Evolutionary conservation across 164 flowering plant species (phyloP).

Genomic region (Macadamia integrifolia): DNA sequence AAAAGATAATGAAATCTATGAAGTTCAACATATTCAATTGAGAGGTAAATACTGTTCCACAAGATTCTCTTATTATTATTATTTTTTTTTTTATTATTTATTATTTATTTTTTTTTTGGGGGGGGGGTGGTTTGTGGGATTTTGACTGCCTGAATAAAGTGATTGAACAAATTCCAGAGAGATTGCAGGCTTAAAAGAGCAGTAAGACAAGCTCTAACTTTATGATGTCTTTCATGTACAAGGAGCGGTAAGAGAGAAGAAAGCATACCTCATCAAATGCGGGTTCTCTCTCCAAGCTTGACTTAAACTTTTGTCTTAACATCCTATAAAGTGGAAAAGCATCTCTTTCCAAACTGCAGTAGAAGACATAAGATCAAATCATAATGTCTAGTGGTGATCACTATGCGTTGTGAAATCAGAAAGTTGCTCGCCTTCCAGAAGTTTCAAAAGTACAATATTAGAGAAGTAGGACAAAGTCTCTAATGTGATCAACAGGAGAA

Average conservation of each 20-base stretch:
- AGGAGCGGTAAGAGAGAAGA: neutral
- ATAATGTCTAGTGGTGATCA: neutral
- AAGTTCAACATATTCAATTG: too few relatives aligned
- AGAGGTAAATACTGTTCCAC: too few relatives aligned
- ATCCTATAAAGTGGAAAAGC: conserved; percentile 88
- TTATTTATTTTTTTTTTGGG: too few relatives aligned
- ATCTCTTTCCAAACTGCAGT: conserved; percentile 83
- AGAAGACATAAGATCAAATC: conserved; percentile 1
- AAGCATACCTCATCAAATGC: conserved; percentile 60
- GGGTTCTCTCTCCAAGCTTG: conserved; percentile 75
- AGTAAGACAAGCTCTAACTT: neutral
- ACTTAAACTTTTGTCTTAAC: conserved; percentile 60
- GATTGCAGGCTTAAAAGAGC: neutral
- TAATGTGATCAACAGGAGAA: neutral
- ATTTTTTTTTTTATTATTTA: too few relatives aligned
- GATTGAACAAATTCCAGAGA: too few relatives aligned
- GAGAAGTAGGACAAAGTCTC: neutral
- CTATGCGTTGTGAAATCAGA: neutral
- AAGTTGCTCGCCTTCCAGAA: neutral
- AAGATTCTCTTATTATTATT: too few relatives aligned
- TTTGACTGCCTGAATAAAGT: too few relatives aligned
- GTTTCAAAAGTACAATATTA: neutral
- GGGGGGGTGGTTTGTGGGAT: too few relatives aligned
- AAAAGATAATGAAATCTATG: too few relatives aligned
- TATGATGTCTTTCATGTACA: neutral